Conservation (phyloP, 768 basidiomycete genomes). For the Guyanaporus albipodus region DNA sequence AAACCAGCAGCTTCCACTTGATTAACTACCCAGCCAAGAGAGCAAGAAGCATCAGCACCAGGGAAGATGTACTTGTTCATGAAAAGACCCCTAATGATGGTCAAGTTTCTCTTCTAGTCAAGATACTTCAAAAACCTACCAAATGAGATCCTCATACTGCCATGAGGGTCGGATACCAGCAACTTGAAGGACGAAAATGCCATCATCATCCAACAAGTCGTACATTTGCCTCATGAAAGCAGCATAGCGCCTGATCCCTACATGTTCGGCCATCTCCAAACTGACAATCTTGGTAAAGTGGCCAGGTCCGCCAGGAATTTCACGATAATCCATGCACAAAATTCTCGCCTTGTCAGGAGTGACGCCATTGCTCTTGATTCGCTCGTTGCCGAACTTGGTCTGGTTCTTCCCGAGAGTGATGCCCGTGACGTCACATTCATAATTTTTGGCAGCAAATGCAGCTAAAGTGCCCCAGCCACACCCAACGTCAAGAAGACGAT, state of each 20-base stretch:
- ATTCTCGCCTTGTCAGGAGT: slow-evolving; percentile 76
- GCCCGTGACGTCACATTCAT: slow-evolving; percentile 92
- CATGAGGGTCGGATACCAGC: slow-evolving; percentile 92
- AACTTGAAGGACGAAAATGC: slow-evolving; percentile 94
- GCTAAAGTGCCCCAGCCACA: slow-evolving; percentile 97
- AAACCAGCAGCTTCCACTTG: slow-evolving; percentile 90
- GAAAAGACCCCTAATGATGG: slow-evolving; percentile 72
- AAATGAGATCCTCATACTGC: slow-evolving; percentile 98
- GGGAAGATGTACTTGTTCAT: slow-evolving; percentile 99
- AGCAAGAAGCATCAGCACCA: slow-evolving; percentile 94
- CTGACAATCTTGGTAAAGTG: slow-evolving; percentile 92
- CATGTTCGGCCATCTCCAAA: slow-evolving; percentile 99
- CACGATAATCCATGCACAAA: slow-evolving; percentile 89
- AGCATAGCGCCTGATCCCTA: slow-evolving; percentile 89
- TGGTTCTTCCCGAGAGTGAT: slow-evolving; percentile 92
- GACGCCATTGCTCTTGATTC: slow-evolving; percentile 78
- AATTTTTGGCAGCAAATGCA: slow-evolving; percentile 96
- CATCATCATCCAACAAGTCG: slow-evolving; percentile 90
- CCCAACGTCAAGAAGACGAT: slow-evolving; percentile 80
- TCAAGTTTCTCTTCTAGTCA: neutral
- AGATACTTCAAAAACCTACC: slow-evolving; percentile 43
- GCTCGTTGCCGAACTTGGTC: slow-evolving; percentile 85
- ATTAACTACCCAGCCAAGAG: slow-evolving; percentile 90
- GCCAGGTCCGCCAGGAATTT: slow-evolving; percentile 72
- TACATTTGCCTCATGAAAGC: slow-evolving; percentile 90